A percentile compares a stretch with the other conserved stretches of the same genome.
These are phyloP conservation scores for Pouteria glomerata DNA, from an alignment of 148 eudicot species.

Conservation along the genomic window DNA sequence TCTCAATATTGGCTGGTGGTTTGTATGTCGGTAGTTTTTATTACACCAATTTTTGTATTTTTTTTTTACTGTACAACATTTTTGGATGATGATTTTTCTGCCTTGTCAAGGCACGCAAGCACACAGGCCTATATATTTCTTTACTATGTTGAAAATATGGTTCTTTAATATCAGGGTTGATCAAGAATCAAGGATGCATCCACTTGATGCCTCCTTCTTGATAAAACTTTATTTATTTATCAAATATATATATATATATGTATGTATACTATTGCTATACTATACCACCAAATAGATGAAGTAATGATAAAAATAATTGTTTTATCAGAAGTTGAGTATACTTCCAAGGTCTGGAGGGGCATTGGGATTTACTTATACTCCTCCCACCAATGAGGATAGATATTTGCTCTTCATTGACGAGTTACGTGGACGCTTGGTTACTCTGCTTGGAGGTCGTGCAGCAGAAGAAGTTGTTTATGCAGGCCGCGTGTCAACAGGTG, in stretches of 20 bases:
- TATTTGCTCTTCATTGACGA: conserved; percentile 89
- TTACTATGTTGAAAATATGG: too few species aligned
- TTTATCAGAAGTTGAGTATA: conserved; percentile 83
- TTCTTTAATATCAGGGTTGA: too few species aligned
- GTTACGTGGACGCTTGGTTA: conserved; percentile 87
- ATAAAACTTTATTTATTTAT: not conserved
- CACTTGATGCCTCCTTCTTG: too few species aligned
- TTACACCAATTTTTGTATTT: too few species aligned
- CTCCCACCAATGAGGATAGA: conserved; percentile 88
- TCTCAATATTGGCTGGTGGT: not conserved
- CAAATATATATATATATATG: conserved; percentile 4
- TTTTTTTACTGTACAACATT: too few species aligned
- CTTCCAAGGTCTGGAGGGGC: conserved; percentile 96
- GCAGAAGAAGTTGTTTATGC: conserved; percentile 82
- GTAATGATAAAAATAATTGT: conserved; percentile 5
- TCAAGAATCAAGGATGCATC: too few species aligned
- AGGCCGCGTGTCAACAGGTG: conserved; percentile 97
- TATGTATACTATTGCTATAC: not conserved
- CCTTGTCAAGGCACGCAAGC: too few species aligned
- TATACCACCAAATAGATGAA: not conserved
- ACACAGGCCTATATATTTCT: too few species aligned
- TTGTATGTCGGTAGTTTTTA: too few species aligned
- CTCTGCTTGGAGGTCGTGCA: conserved; percentile 98
- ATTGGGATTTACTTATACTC: conserved; percentile 86
- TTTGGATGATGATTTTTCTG: too few species aligned